Conservation (phyloP, 495 filamentous ascomycete species). For the Aspergillus homomorphus region DNA sequence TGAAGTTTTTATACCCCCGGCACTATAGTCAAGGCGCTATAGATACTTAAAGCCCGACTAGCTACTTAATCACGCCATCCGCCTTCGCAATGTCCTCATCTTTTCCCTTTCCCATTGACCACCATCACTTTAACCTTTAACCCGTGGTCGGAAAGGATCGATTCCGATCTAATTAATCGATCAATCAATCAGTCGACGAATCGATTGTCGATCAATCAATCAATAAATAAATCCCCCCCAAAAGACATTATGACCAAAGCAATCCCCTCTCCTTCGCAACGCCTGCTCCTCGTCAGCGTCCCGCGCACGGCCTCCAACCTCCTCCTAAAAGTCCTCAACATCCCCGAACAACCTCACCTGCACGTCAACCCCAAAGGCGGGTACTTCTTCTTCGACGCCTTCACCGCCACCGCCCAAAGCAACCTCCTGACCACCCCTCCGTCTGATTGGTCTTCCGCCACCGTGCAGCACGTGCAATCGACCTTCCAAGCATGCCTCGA, state of each 20-base stretch:
- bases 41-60: background rate
- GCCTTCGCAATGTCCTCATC: background rate
- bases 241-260: background rate
- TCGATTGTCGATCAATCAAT: background rate
- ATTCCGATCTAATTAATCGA: background rate
- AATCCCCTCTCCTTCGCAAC: background rate
- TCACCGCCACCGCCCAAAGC: slow-evolving; percentile 7
- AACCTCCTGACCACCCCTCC: slow-evolving; percentile 13
- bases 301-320: slow-evolving; percentile 35
- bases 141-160: background rate
- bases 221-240: no score
- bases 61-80: background rate
- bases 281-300: slow-evolving; percentile 28
- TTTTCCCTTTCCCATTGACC: background rate
- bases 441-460: slow-evolving; percentile 20
- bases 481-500: slow-evolving; percentile 21
- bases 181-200: background rate
- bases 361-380: slow-evolving; percentile 28
- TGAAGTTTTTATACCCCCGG: background rate
- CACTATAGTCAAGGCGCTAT: background rate
- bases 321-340: slow-evolving; percentile 13
- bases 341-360: slow-evolving; percentile 29
- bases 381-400: slow-evolving; percentile 38
- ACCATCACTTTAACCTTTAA: background rate
- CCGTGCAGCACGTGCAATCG: slow-evolving; percentile 9